Conservation (phyloP, 345 rosid genomes). For the Bretschneidera sinensis region DNA sequence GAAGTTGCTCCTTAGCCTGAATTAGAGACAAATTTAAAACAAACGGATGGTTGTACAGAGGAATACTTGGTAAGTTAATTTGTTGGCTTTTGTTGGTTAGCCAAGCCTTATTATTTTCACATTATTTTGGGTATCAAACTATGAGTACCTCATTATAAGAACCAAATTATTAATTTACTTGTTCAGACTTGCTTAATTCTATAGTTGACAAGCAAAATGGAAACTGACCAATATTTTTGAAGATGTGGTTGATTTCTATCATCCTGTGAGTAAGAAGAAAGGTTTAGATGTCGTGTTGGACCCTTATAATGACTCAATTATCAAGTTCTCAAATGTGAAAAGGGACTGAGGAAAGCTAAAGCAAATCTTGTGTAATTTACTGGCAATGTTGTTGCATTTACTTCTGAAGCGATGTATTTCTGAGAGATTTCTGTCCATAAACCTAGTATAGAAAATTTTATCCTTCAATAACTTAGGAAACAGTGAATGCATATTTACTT, state of each 20-base stretch:
- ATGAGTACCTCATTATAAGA: neutral
- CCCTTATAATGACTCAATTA: constrained; percentile 29
- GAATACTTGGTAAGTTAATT: constrained; percentile 28
- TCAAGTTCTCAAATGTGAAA: constrained; percentile 17
- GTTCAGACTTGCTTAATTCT: neutral
- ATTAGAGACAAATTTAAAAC: constrained; percentile 16
- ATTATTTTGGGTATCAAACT: neutral
- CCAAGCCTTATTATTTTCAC: neutral
- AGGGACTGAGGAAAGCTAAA: constrained; percentile 29
- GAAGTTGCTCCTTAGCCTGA: constrained; percentile 14
- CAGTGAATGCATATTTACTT: too few relatives aligned
- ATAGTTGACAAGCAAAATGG: constrained; percentile 21
- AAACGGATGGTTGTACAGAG: constrained; percentile 16
- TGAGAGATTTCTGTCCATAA: too few relatives aligned
- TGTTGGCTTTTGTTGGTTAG: too few relatives aligned
- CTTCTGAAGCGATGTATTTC: too few relatives aligned
- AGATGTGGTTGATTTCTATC: constrained; percentile 29
- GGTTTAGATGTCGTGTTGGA: constrained; percentile 32
- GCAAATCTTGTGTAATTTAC: constrained; percentile 32
- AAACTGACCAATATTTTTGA: constrained; percentile 29
- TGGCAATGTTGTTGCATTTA: constrained; percentile 33
- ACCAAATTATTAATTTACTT: too few relatives aligned
- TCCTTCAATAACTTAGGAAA: too few relatives aligned
- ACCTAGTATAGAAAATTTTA: too few relatives aligned
- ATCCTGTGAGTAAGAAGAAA: constrained; percentile 27